phyloP scores from a whole-genome alignment of 306 rosid genomes.

The Sphenostylis stenocarpa region DNA sequence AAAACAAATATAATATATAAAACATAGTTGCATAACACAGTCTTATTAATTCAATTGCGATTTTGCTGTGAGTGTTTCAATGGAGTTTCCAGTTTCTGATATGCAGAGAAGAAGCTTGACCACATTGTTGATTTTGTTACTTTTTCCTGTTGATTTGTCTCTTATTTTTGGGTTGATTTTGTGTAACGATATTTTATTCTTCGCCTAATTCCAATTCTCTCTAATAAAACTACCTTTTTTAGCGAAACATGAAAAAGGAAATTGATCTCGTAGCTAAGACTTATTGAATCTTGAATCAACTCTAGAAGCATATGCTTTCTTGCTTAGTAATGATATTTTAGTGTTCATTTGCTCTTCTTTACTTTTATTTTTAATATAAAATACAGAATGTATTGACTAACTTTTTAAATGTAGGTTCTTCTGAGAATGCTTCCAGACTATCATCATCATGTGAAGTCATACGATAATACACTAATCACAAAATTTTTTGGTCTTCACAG shows the following conservation, averaged over 20 bases:
- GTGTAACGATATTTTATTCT: slow-evolving; percentile 4
- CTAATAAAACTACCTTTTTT: background rate
- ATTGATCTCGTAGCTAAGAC: slow-evolving; percentile 5
- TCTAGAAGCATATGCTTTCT: background rate
- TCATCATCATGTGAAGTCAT: slow-evolving; percentile 86
- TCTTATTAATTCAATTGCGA: background rate
- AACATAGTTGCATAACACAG: background rate
- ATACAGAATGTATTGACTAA: slow-evolving; percentile 36
- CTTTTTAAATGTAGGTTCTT: slow-evolving; percentile 70
- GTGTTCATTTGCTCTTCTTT: slow-evolving; percentile 12
- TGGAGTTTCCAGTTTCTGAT: slow-evolving; percentile 15
- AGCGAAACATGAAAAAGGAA: background rate
- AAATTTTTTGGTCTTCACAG: slow-evolving; percentile 98
- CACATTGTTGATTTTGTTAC: background rate
- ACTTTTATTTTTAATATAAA: slow-evolving; percentile 10
- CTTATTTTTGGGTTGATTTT: background rate
- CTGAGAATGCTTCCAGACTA: slow-evolving; percentile 96
- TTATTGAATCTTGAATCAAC: background rate
- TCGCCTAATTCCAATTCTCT: background rate
- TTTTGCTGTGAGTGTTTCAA: background rate
- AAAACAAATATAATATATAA: background rate
- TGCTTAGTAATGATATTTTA: slow-evolving; percentile 11
- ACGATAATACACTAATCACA: slow-evolving; percentile 91
- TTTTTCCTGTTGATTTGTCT: background rate
- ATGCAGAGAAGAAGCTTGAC: background rate